Base-by-base conservation (phyloP, 257 asterid species). In the Jacaranda mimosifolia region DNA sequence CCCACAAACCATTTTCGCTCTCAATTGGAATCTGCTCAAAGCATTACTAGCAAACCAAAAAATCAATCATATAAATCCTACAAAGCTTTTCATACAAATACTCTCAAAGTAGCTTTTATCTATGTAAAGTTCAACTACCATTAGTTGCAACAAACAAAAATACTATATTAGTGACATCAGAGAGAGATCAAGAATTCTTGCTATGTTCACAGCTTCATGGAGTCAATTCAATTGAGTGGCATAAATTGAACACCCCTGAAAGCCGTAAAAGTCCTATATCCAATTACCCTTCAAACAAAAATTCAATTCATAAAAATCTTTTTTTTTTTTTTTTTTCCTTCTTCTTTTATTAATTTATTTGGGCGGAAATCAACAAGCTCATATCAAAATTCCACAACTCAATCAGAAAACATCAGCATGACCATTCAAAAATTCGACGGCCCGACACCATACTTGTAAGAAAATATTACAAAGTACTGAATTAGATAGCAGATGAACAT, bases 1-100 rank as follows among this genome's bases (percentile, higher is more conserved):
- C 73, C 64, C 43, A 35, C 7, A 13, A 57, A 32, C 53, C 88
- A 88, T 91, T 65, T 74, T 68, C 48, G 9, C 42, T 62, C 36
- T 46, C 70, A 32, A 40, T n/a, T 38, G 9, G 58, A 17, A 52
- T 75, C 85, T 70, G 76, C 36, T 73, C 58, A 75, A 65, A 77
- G 9, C 26, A 62, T 7, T 39, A 66, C 40, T 36, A 11, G 43
- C 59, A 42, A 52, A 69, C 8, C 62, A 4, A 35, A 72, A 6
- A 26, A 3, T 7, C 9, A 14, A 19, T 17, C 17, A 26, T 63
- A 40, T 1, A 49, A 55, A 13, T 4, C 40, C 13, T 26, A 45
- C 6, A 3, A 56, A 35, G 51, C 36, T 40, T 15, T 15, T 60
- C 42, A 11, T 17, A 55, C 49, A 18, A 62, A 15, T 21, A 10